These are phyloP conservation scores for Cytospora leucostoma DNA, from an alignment of 2,329 filamentous ascomycete genomes.

Conservation along the genomic window DNA sequence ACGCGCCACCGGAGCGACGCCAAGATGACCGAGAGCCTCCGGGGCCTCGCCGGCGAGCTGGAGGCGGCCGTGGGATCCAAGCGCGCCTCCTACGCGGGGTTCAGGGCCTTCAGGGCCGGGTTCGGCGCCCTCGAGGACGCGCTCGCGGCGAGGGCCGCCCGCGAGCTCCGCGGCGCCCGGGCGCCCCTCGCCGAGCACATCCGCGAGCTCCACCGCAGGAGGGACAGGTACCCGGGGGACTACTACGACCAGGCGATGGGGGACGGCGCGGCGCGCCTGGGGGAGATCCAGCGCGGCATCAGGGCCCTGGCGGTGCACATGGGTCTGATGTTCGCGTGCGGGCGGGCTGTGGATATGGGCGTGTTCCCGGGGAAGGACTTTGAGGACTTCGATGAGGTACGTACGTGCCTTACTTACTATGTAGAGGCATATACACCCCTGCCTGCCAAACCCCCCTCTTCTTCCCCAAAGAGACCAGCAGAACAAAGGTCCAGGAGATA, in stretches of 20 bases:
- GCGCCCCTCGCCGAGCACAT: neutral
- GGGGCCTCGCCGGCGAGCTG: constrained; percentile 7
- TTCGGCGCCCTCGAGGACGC: constrained; percentile 1
- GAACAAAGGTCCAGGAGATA: too few species aligned
- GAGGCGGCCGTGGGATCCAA: constrained; percentile 4
- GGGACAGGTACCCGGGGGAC: neutral
- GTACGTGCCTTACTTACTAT: neutral
- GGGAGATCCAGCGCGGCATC: neutral
- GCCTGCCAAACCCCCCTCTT: too few species aligned
- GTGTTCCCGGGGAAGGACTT: constrained; percentile 4
- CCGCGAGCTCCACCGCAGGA: neutral
- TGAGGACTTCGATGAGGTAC: constrained; percentile 15
- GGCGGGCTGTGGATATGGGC: constrained; percentile 12
- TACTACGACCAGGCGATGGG: neutral
- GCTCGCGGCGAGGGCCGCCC: constrained; percentile 7
- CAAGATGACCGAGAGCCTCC: constrained; percentile 4
- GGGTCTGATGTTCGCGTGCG: constrained; percentile 12
- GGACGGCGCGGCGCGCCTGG: neutral
- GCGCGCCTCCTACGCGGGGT: neutral
- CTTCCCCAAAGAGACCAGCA: too few species aligned
- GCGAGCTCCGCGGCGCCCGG: constrained; percentile 1
- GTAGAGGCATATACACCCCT: too few species aligned
- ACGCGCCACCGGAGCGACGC: constrained; percentile 8
- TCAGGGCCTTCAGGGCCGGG: constrained; percentile 4
- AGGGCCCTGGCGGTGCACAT: neutral